A percentile compares a stretch with the other conserved stretches of the same genome.
phyloP scores from a whole-genome alignment of 1,284 basidiomycete genomes.

The Heterobasidion annosum region DNA sequence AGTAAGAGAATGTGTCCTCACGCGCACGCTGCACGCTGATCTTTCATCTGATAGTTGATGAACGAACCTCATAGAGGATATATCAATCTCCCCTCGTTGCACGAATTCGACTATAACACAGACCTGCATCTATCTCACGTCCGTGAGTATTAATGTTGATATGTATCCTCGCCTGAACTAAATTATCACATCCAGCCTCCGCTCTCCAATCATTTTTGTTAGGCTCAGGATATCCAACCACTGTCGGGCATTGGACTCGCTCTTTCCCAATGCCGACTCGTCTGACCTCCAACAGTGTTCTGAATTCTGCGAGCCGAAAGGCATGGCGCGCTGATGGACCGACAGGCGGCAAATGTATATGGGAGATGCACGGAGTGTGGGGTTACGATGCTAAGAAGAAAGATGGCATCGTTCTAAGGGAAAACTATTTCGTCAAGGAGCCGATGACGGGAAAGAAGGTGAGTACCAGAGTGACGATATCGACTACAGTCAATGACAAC shows the following conservation, averaged over 20 bases:
- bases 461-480: not conserved
- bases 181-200: conserved; percentile 39
- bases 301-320: conserved; percentile 50
- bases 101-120: conserved; percentile 89
- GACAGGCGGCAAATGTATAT: conserved; percentile 67
- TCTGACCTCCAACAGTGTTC: conserved; percentile 41
- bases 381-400: conserved; percentile 71
- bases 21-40: not conserved
- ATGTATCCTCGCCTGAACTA: not conserved
- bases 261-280: conserved; percentile 82
- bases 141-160: conserved; percentile 39
- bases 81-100: conserved; percentile 74
- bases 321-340: conserved; percentile 70
- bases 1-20: conserved; percentile 30
- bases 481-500: not conserved
- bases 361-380: conserved; percentile 94
- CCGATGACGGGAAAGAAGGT: conserved; percentile 54
- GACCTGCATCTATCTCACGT: conserved; percentile 84
- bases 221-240: conserved; percentile 70
- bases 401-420: conserved; percentile 69
- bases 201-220: conserved; percentile 82
- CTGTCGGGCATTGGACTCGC: conserved; percentile 67
- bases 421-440: conserved; percentile 80
- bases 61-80: conserved; percentile 97
- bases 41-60: conserved; percentile 52